These are phyloP conservation scores for Podospora pseudoanserina DNA, from an alignment of 495 filamentous ascomycete species.

Conservation along the genomic window DNA sequence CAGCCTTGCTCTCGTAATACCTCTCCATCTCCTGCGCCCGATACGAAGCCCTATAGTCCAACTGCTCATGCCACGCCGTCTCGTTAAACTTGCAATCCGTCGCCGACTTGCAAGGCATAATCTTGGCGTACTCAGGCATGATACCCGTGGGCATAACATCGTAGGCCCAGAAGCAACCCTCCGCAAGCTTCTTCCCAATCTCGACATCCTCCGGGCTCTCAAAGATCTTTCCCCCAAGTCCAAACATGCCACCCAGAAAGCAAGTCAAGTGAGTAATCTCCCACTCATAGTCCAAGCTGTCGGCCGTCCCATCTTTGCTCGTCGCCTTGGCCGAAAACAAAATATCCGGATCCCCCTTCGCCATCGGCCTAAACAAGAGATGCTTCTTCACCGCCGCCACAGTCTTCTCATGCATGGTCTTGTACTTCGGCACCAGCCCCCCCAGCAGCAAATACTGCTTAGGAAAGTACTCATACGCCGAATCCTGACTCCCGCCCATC, in stretches of 20 bases:
- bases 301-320: conserved; percentile 37
- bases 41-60: conserved; percentile 48
- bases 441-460: conserved; percentile 80
- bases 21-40: conserved; percentile 40
- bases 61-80: conserved; percentile 54
- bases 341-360: conserved; percentile 67
- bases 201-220: conserved; percentile 73
- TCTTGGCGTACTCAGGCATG: conserved; percentile 75
- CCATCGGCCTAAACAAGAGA: conserved; percentile 84
- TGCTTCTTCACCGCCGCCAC: conserved; percentile 67
- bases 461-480: conserved; percentile 91
- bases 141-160: conserved; percentile 75
- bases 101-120: conserved; percentile 63
- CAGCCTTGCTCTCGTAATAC: conserved; percentile 35
- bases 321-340: conserved; percentile 62
- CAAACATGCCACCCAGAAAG: conserved; percentile 93
- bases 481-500: conserved; percentile 83
- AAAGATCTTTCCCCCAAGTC: conserved; percentile 83
- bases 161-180: conserved; percentile 95
- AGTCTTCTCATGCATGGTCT: conserved; percentile 70
- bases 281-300: conserved; percentile 43
- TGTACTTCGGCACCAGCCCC: conserved; percentile 76
- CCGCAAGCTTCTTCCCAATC: conserved; percentile 75
- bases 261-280: conserved; percentile 80
- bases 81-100: conserved; percentile 74